These are phyloP conservation scores for Lachnellula subtilissima DNA, from an alignment of 2,329 filamentous ascomycete species.

Conservation along the genomic window DNA sequence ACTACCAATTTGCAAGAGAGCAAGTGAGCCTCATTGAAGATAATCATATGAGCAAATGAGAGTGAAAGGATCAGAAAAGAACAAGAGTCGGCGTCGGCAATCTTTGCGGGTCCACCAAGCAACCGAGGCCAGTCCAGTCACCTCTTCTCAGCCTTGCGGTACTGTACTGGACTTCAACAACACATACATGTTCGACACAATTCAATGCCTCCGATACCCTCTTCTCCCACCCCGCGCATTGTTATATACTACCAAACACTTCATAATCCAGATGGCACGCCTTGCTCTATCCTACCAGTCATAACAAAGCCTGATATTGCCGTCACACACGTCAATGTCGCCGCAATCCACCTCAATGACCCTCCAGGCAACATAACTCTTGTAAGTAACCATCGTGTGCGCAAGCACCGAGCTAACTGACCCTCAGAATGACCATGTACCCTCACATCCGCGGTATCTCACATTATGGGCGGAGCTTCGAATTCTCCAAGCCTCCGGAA, in stretches of 20 bases:
- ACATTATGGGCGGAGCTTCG: slow-evolving; percentile 75
- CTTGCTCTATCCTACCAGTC: slow-evolving; percentile 55
- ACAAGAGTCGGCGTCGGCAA: too few species aligned
- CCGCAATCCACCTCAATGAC: slow-evolving; percentile 78
- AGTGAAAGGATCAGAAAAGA: too few species aligned
- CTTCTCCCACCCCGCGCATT: slow-evolving; percentile 31
- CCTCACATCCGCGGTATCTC: slow-evolving; percentile 60
- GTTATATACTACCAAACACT: slow-evolving; percentile 63
- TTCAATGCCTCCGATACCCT: slow-evolving; percentile 29
- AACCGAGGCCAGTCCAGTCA: too few species aligned
- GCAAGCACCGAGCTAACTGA: slow-evolving; percentile 37
- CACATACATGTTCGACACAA: background rate
- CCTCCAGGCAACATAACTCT: slow-evolving; percentile 43
- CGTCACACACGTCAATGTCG: slow-evolving; percentile 78
- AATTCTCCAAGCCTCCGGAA: slow-evolving; percentile 64
- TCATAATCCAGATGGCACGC: slow-evolving; percentile 46
- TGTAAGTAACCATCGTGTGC: slow-evolving; percentile 51
- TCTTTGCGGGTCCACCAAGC: too few species aligned
- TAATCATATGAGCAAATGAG: too few species aligned
- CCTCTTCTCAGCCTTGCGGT: background rate
- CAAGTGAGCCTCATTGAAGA: too few species aligned
- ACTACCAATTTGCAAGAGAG: too few species aligned
- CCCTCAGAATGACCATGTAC: slow-evolving; percentile 68
- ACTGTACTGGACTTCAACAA: background rate
- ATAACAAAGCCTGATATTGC: slow-evolving; percentile 47